Conservation (phyloP, 2,329 filamentous ascomycete genomes). For the Ceratocystis albifundus region DNA sequence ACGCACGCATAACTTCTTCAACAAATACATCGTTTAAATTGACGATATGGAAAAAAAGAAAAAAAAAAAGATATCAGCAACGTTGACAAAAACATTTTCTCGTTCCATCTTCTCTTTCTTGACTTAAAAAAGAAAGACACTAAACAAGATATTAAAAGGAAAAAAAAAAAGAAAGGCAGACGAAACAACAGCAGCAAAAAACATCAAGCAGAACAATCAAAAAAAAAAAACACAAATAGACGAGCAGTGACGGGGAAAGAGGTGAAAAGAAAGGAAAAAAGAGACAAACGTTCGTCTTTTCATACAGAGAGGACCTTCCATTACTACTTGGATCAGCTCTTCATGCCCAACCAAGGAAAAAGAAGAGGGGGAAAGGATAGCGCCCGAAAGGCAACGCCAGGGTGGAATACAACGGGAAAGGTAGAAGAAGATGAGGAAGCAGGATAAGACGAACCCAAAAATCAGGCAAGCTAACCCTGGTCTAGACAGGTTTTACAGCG, state of each 20-base stretch:
- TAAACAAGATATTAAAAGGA: constrained; percentile 6
- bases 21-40: not conserved
- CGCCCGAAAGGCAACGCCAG: not conserved
- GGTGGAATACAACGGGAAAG: not conserved
- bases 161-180: constrained; percentile 12
- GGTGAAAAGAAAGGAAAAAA: constrained; percentile 13
- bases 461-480: not conserved
- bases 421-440: constrained; percentile 13
- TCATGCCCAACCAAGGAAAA: constrained; percentile 7
- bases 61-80: not conserved
- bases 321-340: not conserved
- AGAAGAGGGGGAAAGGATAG: not conserved
- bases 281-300: constrained; percentile 21
- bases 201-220: constrained; percentile 7
- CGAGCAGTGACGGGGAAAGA: constrained; percentile 13
- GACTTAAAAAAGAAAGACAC: not conserved
- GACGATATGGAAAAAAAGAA: not conserved
- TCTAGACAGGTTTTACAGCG: constrained; percentile 5
- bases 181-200: constrained; percentile 13
- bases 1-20: not conserved
- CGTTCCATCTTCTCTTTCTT: constrained; percentile 7
- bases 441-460: constrained; percentile 15
- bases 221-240: constrained; percentile 10
- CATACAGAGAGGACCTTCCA: constrained; percentile 20
- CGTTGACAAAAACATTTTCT: constrained; percentile 5